These are phyloP conservation scores for Sonneratia caseolaris DNA, from an alignment of 345 rosid genomes.

Conservation along the genomic window DNA sequence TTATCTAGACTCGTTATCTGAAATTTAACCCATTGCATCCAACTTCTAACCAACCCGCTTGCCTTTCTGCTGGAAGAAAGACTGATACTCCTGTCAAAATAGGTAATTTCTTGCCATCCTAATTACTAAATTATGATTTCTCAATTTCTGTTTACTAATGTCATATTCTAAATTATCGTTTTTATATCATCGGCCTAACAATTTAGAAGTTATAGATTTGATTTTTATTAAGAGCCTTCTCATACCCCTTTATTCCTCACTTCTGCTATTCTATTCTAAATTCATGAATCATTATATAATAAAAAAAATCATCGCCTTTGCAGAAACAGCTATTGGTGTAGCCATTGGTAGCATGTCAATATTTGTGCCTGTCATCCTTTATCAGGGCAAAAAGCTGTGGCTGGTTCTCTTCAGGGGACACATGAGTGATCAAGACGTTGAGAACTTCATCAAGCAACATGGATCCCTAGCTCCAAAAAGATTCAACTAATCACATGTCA, in stretches of 20 bases:
- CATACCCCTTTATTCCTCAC: no score
- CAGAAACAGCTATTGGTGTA: not conserved
- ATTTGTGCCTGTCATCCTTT: not conserved
- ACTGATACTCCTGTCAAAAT: not conserved
- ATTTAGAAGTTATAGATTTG: no score
- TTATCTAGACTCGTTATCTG: no score
- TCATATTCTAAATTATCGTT: no score
- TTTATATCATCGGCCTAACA: no score
- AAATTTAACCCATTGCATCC: no score
- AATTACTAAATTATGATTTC: not conserved
- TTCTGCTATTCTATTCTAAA: no score
- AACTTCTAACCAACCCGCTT: not conserved
- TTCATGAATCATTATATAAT: no score
- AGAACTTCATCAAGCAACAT: slow-evolving; percentile 9
- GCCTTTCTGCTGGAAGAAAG: not conserved
- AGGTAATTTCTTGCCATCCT: no score
- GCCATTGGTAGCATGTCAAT: not conserved
- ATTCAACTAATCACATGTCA: slow-evolving; percentile 15
- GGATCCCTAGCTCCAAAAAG: slow-evolving; percentile 13
- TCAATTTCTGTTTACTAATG: not conserved
- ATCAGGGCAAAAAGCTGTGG: not conserved
- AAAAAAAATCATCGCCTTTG: not conserved
- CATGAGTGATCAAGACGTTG: not conserved
- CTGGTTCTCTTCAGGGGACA: not conserved
- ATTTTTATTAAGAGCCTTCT: not conserved